Base-by-base conservation (phyloP, 2,329 filamentous ascomycete genomes). In the Xylariaceae sp. region DNA sequence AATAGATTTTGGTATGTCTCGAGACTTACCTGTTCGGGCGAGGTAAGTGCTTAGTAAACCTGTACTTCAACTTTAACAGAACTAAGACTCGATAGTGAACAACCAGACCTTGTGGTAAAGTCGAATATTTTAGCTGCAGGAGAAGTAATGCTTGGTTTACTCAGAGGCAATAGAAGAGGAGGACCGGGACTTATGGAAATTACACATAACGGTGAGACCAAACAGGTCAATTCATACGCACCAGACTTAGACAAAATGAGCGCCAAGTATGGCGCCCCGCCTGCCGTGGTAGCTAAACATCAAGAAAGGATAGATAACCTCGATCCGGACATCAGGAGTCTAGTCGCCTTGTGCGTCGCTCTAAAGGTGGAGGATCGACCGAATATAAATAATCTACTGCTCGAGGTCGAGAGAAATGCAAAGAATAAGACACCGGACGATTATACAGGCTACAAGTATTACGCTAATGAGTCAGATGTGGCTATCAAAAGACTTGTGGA, bases 1-100 rank as follows among this genome's bases (percentile, higher is more conserved):
- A 16, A 66, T 67, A 37, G 65, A 67, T 52, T 66, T 67, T 29
- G 65, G 65, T 19, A 43, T 41, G 26, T 37, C 51, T 24, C 36
- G 54, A 7, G 55, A 54, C 11, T 6, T 60, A 24, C 45, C 52
- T n/a, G 33, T 19, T 1, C 17, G 47, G 19, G 6, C 11, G n/a
- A 52, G 44, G 60, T 65, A 40, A 59, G 58, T 40, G 1, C 3
- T 26, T 24, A 17, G 9, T 26, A 36, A n/a, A n/a, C n/a, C 2
- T 31, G 9, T 23, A 11, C 1, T 14, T 3, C 2, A 16, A n/a
- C 17, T 1, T 23, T 0, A 50, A 17, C 6, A 3, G 11, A 40
- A 34, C 33, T 56, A 64, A 33, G 0, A 2, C 6, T 6, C 1
- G 14, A 6, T 9, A 63, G 62, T 8, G 24, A 58, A n/a, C 14